Base-by-base conservation (phyloP, 140 eudicot genomes). In the Stevia rebaudiana region DNA sequence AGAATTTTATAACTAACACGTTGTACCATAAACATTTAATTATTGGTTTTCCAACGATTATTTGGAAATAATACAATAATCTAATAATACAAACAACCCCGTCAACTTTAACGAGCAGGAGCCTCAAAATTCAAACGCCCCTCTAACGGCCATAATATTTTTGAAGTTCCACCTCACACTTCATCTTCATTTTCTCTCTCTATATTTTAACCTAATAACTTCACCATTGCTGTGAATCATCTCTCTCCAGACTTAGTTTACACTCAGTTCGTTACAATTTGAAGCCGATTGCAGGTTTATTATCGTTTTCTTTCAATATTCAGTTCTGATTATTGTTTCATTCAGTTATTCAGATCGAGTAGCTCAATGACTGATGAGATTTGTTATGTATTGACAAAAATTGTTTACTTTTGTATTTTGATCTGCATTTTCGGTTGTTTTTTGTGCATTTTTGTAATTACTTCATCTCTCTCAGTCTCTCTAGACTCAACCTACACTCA, bases 71-170 rank as follows among this genome's bases (percentile, higher is more conserved):
- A 12, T 57, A 61, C 24, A 57, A 49, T 65, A 35, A 46, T 31
- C 21, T 13, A 55, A 25, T 21, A 61, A 11, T 35, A 67, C 40
- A 51, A 67, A 35, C 17, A 68, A 41, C 74, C 54, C 74, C 74
- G 74, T 68, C 53, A 68, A 55, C 23, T 68, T 68, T 68, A 68
- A 68, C 65, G 56, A 67, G 43, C 73, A 51, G 31, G 52, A 39
- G 18, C 59, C 74, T 57, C 57, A 10, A 47, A 68, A 57, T 80
- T 72, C 75, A 75, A 63, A 76, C 80, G 60, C 72, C 65, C 72
- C 67, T 61, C 49, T 76, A 80, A 80, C 82, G 82, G 81, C 79
- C 79, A 72, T 50, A 76, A 52, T 57, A 17, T 73, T 52, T 73
- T 53, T 25, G 10, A 75, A 60, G 13, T 57, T 40, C 58, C 57